A percentile compares a stretch with the other conserved stretches of the same genome.
phyloP scores from a whole-genome alignment of 2,329 filamentous ascomycete species.

The Cercospora canescens region DNA sequence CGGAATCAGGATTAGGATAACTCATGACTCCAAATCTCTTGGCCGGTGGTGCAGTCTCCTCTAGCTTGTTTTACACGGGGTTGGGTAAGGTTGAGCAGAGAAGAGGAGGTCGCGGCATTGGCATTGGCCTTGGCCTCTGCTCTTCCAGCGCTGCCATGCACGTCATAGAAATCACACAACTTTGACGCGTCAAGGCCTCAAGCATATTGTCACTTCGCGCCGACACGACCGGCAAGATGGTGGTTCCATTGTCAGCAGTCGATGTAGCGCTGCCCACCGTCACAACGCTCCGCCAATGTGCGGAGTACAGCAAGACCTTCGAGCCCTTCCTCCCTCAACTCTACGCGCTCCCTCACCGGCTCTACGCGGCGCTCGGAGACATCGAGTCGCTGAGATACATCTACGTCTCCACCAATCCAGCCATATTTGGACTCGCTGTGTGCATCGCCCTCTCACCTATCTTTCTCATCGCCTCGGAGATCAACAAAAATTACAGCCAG shows the following conservation, averaged over 20 bases:
- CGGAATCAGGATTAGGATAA: not conserved
- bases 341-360: slow-evolving; percentile 43
- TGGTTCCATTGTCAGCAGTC: slow-evolving; percentile 5
- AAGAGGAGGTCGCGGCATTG: not conserved
- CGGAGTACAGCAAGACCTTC: slow-evolving; percentile 73
- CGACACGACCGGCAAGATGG: not conserved
- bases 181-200: not conserved
- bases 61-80: too few species aligned
- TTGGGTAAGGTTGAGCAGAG: too few species aligned
- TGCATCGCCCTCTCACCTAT: slow-evolving; percentile 69
- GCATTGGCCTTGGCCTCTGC: not conserved
- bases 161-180: not conserved
- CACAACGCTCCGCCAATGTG: slow-evolving; percentile 69
- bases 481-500: slow-evolving; percentile 96
- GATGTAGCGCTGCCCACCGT: slow-evolving; percentile 61
- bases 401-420: slow-evolving; percentile 83
- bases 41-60: too few species aligned
- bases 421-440: slow-evolving; percentile 72
- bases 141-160: not conserved
- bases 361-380: slow-evolving; percentile 60
- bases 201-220: not conserved
- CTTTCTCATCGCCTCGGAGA: slow-evolving; percentile 74
- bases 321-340: slow-evolving; percentile 73
- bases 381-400: slow-evolving; percentile 65
- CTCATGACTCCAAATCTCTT: too few species aligned